Evolutionary conservation across 352 stramenopile species (phyloP), one percentile per base, ranked within the genome.

Genomic region (Phytophthora nicotianae): DNA sequence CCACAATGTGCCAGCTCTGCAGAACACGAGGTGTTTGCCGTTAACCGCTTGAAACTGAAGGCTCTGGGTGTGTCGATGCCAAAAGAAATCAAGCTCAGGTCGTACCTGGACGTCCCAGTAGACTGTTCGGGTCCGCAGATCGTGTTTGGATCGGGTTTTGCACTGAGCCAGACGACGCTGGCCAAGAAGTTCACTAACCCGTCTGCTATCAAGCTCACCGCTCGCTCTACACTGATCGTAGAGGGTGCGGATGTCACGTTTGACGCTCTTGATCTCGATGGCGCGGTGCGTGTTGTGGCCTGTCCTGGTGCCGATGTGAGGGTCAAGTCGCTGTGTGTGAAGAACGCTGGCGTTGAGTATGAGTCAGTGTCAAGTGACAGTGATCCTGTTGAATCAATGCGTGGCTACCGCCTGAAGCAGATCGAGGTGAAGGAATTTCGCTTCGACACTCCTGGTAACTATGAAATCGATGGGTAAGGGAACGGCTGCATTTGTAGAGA

Each of bases 1-100:
- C 77, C 80, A n/a, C 80, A 91, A 46, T 88, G 80, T 17, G 81
- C 81, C 0, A 78, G 77, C 27, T 89, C 83, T 1, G 74, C 80
- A 1, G 83, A 91, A 24, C 80, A 89, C 64, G 83, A 91, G 27
- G 47, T 89, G 8, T 89, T 86, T 47, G 65, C 73, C 3, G 55
- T 77, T 35, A 84, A 88, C 53, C 61, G 65, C 6, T 57, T 63
- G 26, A 86, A 83, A 46, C 48, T 91, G 13, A 58, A 29, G 4
- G 37, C 48, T 7, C 20, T 79, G 19, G 77, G 77, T 1, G 48
- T 77, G 17, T 14, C 35, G 10, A 45, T 73, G 19, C 61, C 38
- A 1, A 51, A 74, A 17, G 45, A 60, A 13, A 60, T 45, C 2
- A 60, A 67, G 45, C 32, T 35, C 38, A 45, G 49, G 45, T 61